These are phyloP conservation scores for Fusarium musae DNA, from an alignment of 2,329 filamentous ascomycete species.

Conservation along the genomic window DNA sequence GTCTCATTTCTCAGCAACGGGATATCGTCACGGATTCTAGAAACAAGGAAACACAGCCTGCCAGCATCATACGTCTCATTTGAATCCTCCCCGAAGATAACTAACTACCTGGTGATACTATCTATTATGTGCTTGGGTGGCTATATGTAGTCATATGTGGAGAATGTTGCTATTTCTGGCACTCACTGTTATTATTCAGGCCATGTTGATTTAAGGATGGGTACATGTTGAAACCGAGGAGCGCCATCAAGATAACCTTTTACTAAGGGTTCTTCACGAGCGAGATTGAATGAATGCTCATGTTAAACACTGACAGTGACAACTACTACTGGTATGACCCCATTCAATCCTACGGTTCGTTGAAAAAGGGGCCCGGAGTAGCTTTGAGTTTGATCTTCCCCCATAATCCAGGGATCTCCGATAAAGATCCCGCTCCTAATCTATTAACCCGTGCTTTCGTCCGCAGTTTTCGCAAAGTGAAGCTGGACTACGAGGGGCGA, in stretches of 20 bases:
- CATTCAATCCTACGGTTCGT: neutral
- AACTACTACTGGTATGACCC: too few species aligned
- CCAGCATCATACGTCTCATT: neutral
- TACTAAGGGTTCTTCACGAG: conserved; percentile 3
- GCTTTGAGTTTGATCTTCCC: neutral
- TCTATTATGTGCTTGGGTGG: neutral
- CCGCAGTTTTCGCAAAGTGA: neutral
- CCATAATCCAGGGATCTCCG: neutral
- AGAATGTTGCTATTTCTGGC: conserved; percentile 27
- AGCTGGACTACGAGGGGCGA: neutral
- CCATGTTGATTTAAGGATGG: conserved; percentile 7
- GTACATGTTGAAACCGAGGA: neutral
- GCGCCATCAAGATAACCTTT: conserved; percentile 23
- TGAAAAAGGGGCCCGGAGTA: conserved; percentile 17
- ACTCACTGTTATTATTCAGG: neutral
- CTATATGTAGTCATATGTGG: conserved; percentile 2
- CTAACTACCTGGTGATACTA: neutral
- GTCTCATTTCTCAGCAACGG: conserved; percentile 1
- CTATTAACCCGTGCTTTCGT: neutral
- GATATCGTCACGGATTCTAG: neutral
- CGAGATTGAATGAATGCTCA: conserved; percentile 26
- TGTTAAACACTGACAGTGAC: neutral
- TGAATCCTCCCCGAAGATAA: neutral
- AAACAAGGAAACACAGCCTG: neutral
- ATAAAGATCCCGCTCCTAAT: conserved; percentile 1